Base-by-base conservation (phyloP, 1,139 yeast genomes). In the Debaryomyces robertsiae region DNA sequence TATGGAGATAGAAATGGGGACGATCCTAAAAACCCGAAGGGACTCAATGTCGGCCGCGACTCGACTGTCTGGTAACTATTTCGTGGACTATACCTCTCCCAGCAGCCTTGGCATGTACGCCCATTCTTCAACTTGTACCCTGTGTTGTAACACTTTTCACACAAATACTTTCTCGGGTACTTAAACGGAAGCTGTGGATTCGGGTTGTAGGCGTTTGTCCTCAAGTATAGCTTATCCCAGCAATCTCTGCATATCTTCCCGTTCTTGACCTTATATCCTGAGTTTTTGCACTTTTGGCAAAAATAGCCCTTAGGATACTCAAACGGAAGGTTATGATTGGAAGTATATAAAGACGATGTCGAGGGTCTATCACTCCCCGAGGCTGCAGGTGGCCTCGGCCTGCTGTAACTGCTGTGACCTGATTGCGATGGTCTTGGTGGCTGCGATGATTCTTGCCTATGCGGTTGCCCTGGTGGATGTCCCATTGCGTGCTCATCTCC, bases 141-240 rank as follows among this genome's bases (percentile, higher is more conserved):
- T 0, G 94, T 84, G 55, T 89, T 89, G 43, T 75, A 66, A 64
- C 96, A 89, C 53, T 83, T 84, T 6, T 67, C 63, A 55, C 96
- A 89, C 47, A 69, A 65, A 56, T 69, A 83, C 2, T 79, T 71
- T 2, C 52, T 61, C 1, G 95, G 95, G 54, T 85, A 88, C 38
- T 61, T 61, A 55, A 65, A 70, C 0, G 72, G 65, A n/a, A 71
- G 55, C 1, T 49, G 36, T 0, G 66, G 62, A 44, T 68, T 69
- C 27, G 77, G 77, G 47, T 71, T 71, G 47, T 67, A 71, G 13
- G 69, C 65, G 39, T 64, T 45, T 13, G 53, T 45, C 7, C 46
- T 46, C 34, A 67, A 48, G 45, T 61, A 70, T 46, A 55, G 60
- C 38, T 47, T 51, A 29, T 57, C 51, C 75, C 76, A 72, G 50